These are phyloP conservation scores for Mollisia scopiformis DNA, from an alignment of 2,329 filamentous ascomycete genomes.

Conservation along the genomic window DNA sequence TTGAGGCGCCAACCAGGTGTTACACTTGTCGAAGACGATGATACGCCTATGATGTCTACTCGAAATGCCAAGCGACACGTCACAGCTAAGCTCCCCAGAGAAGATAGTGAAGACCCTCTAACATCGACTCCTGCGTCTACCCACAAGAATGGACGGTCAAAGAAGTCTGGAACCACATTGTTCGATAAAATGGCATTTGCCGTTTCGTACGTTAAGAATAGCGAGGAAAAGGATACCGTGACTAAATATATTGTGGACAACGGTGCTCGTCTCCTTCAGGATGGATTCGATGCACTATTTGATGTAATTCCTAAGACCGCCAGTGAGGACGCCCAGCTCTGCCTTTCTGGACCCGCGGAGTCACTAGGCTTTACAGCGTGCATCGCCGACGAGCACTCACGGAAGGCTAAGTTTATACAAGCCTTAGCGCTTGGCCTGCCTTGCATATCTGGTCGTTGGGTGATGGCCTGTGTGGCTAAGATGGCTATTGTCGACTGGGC, in stretches of 20 bases:
- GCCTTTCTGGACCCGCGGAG: constrained; percentile 54
- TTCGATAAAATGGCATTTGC: constrained; percentile 89
- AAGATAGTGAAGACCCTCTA: constrained; percentile 31
- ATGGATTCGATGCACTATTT: constrained; percentile 84
- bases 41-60: constrained; percentile 1
- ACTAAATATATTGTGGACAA: constrained; percentile 67
- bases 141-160: background rate
- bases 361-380: constrained; percentile 78
- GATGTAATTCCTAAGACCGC: constrained; percentile 30
- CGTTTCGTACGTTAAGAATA: constrained; percentile 66
- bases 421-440: constrained; percentile 88
- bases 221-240: constrained; percentile 60
- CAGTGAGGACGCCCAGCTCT: constrained; percentile 43
- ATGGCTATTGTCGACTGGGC: constrained; percentile 71
- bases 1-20: constrained; percentile 14
- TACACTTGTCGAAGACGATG: background rate
- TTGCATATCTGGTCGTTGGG: constrained; percentile 82
- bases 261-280: constrained; percentile 72
- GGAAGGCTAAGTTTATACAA: constrained; percentile 92
- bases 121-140: constrained; percentile 14
- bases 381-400: constrained; percentile 83
- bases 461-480: constrained; percentile 69
- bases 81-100: background rate
- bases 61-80: constrained; percentile 28
- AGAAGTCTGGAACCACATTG: constrained; percentile 39